Evolutionary conservation across 2,329 filamentous ascomycete species (phyloP).

Genomic region (Clonostachys chloroleuca): DNA sequence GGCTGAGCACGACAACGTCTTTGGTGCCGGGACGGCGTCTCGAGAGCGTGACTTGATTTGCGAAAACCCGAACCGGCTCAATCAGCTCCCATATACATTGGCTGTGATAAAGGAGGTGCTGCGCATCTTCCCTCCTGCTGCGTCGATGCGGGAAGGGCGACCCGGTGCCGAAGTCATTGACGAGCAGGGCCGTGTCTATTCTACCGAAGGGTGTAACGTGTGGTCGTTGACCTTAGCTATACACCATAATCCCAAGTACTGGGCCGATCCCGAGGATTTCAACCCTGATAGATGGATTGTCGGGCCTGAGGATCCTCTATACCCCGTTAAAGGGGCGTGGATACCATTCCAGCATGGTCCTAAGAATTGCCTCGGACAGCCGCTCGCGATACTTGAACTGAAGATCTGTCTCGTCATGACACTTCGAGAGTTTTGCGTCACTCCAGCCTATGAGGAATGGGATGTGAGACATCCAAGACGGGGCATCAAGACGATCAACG

Average conservation of each 20-base stretch:
- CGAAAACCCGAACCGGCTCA: constrained; percentile 37
- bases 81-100: constrained; percentile 43
- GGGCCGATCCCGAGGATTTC: constrained; percentile 29
- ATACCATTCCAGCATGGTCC: constrained; percentile 48
- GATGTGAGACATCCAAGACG: constrained; percentile 17
- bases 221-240: constrained; percentile 6
- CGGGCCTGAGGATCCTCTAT: constrained; percentile 13
- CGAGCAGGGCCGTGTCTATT: constrained; percentile 31
- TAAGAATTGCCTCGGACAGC: constrained; percentile 51
- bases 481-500: constrained; percentile 12
- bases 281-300: constrained; percentile 35
- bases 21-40: constrained; percentile 22
- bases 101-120: constrained; percentile 50
- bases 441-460: constrained; percentile 23
- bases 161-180: constrained; percentile 30
- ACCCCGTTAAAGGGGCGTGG: constrained; percentile 31
- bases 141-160: constrained; percentile 28
- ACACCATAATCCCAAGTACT: constrained; percentile 26
- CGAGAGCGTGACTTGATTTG: constrained; percentile 25
- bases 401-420: constrained; percentile 44
- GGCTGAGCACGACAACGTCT: constrained; percentile 29
- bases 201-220: constrained; percentile 13
- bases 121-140: constrained; percentile 42
- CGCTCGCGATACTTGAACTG: constrained; percentile 47
- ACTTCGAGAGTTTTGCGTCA: constrained; percentile 43